Base-by-base conservation (phyloP, 2,329 filamentous ascomycete genomes). In the Neofusicoccum kwambonambiense region DNA sequence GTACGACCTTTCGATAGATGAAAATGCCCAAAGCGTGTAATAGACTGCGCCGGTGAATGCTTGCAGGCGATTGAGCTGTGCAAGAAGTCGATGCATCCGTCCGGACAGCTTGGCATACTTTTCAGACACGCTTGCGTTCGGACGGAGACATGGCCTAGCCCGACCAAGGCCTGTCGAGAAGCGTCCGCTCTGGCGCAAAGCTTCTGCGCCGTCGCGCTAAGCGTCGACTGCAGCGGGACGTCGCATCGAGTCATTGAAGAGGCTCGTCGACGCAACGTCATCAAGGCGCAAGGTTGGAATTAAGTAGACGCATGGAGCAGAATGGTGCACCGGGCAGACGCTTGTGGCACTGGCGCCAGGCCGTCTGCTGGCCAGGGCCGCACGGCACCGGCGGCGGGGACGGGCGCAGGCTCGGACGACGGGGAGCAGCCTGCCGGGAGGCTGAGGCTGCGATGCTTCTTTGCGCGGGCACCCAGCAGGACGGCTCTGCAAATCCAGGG, bases 1-100 rank as follows among this genome's bases (percentile, higher is more conserved):
- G 22, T 34, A 45, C 54, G 41, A 58, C 54, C 27, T 44, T 60
- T 35, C 31, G 56, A 60, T 60, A 60, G 42, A 60, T 60, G 56
- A 47, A 31, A 57, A 60, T 60, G 56, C 56, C 56, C 42, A 60
- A 45, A 47, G 56, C 56, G 41, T 60, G 27, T 60, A 60, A 47
- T 60, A 47, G 42, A 60, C 12, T 37, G 15, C 13, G 15, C 17
- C 31, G 19, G 5, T 49, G 15, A 49, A 7, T 22, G 5, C 11
- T 17, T 49, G 22, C 27, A n/a, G 50, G 34, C 7, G 50, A 44
- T 11, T 5, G 27, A 31, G 27, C 27, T 31, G 27, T 31, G 27
- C 5, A 2, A 7, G 27, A 31, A 31, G 27, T 31, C 6, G 27
- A 31, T 31, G 27, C 27, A 31, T 31, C 27, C 5, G 27, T 31